Base-by-base conservation (phyloP, 2,329 filamentous ascomycete genomes). In the Leptoxyphium fumago region DNA sequence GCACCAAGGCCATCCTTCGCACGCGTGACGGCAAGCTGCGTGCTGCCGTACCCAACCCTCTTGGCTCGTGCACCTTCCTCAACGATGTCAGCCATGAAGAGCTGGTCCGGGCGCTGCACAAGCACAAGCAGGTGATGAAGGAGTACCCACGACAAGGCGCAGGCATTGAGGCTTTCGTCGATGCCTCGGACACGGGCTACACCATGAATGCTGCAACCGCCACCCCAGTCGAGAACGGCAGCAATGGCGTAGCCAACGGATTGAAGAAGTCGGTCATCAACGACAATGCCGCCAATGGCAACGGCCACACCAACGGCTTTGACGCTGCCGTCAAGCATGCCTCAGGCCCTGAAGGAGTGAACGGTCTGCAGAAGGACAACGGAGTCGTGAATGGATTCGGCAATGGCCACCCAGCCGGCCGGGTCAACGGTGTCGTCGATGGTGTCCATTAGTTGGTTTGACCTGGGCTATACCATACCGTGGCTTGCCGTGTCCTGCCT, bases 151-250 rank as follows among this genome's bases (percentile, higher is more conserved):
- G 80, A 2, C 60, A 73, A 29, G 81, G 81, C 17, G 75, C 71
- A 38, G 80, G 81, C 21, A 48, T 84, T 1, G 80, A 84, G 50
- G 78, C 80, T 0, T 83, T 73, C 46, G 80, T 84, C 7, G 81
- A 84, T 55, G 65, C 73, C 1, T 78, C 73, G 46, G 81, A 84
- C 52, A 84, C 78, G 40, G 80, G 80, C 0, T 73, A 72, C 57
- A 72, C 69, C 7, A 54, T 69, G 48, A 70, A 71, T 52, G 70
- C 71, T 52, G 56, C 63, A 43, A 53, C 60, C 44, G 21, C 21
- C 21, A 26, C 21, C 21, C 57, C 61, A n/a, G 57, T 64, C 13
- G 65, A 63, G 55, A 47, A 43, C 14, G 47, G 44, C 41, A 46
- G 41, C 10, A 56, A 53, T 41, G 52, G 50, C 26, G 41, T 50